A percentile compares a stretch with the other conserved stretches of the same genome.
These are phyloP conservation scores for Hansfordia pulvinata DNA, from an alignment of 2,329 filamentous ascomycete genomes.

Conservation along the genomic window DNA sequence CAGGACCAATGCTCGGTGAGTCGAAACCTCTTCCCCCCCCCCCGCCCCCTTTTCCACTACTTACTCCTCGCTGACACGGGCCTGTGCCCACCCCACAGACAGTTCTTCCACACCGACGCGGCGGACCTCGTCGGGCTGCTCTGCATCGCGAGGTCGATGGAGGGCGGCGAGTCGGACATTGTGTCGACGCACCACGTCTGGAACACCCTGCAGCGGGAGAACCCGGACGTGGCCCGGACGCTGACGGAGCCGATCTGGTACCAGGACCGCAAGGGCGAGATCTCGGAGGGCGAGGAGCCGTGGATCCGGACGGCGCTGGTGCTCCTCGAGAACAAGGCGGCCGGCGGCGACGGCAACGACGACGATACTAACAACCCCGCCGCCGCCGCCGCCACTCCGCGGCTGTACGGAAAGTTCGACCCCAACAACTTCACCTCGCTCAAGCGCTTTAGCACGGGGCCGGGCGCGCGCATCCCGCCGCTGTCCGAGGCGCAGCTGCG, in stretches of 20 bases:
- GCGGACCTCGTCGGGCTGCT: slow-evolving; percentile 72
- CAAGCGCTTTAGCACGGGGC: slow-evolving; percentile 54
- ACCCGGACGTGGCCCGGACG: slow-evolving; percentile 65
- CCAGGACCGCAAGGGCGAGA: slow-evolving; percentile 83
- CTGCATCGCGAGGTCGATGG: slow-evolving; percentile 63
- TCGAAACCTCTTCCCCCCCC: too few relatives aligned
- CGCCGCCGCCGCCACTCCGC: slow-evolving; percentile 35
- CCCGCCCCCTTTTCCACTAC: too few relatives aligned
- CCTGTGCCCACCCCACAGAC: too few relatives aligned
- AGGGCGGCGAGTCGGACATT: slow-evolving; percentile 76
- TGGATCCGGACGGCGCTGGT: slow-evolving; percentile 64
- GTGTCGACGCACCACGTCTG: slow-evolving; percentile 68
- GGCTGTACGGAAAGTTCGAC: slow-evolving; percentile 78
- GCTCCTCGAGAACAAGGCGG: slow-evolving; percentile 51
- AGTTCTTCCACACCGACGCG: slow-evolving; percentile 81
- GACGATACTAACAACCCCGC: slow-evolving; percentile 26
- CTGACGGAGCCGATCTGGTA: slow-evolving; percentile 76
- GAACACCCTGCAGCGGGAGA: slow-evolving; percentile 62
- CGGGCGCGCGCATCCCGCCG: slow-evolving; percentile 53
- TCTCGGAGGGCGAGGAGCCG: slow-evolving; percentile 57
- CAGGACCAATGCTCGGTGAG: slow-evolving; percentile 67
- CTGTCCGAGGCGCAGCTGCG: slow-evolving; percentile 55
- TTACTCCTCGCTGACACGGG: too few relatives aligned
- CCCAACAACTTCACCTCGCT: slow-evolving; percentile 77
- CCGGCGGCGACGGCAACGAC: slow-evolving; percentile 29